A percentile compares a stretch with the other conserved stretches of the same genome.
Conservation (phyloP, 768 basidiomycete species). For the Ephemerocybe angulata region DNA sequence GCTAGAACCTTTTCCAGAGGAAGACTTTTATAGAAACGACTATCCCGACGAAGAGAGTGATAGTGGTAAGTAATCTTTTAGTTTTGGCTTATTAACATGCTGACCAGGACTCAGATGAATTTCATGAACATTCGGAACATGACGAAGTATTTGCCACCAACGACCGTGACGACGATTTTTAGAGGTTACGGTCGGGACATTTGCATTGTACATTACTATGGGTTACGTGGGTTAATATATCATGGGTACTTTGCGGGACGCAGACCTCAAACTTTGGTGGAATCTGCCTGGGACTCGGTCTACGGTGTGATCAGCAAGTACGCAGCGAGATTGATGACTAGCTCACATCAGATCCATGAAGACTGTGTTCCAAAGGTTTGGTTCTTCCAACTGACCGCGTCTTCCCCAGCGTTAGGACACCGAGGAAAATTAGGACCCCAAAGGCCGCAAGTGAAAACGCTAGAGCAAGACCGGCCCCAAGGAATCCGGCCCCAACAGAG, state of each 20-base stretch:
- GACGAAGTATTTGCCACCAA: slow-evolving; percentile 30
- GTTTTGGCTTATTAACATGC: not conserved
- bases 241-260: not conserved
- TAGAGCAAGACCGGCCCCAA: slow-evolving; percentile 57
- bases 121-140: slow-evolving; percentile 51
- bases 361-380: not conserved
- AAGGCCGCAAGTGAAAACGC: slow-evolving; percentile 38
- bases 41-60: slow-evolving; percentile 71
- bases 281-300: not conserved
- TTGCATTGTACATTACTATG: slow-evolving; percentile 6
- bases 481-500: slow-evolving; percentile 53
- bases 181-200: not conserved
- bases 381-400: not conserved
- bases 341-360: not conserved
- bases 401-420: slow-evolving; percentile 31
- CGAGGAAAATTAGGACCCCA: slow-evolving; percentile 37
- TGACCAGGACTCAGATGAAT: slow-evolving; percentile 42
- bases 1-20: slow-evolving; percentile 41
- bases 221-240: not conserved
- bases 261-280: not conserved
- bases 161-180: not conserved
- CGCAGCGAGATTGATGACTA: not conserved
- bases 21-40: slow-evolving; percentile 83
- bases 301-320: not conserved
- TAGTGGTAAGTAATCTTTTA: slow-evolving; percentile 29